Conservation (phyloP, 2,329 filamentous ascomycete genomes). For the Apiospora arundinis region DNA sequence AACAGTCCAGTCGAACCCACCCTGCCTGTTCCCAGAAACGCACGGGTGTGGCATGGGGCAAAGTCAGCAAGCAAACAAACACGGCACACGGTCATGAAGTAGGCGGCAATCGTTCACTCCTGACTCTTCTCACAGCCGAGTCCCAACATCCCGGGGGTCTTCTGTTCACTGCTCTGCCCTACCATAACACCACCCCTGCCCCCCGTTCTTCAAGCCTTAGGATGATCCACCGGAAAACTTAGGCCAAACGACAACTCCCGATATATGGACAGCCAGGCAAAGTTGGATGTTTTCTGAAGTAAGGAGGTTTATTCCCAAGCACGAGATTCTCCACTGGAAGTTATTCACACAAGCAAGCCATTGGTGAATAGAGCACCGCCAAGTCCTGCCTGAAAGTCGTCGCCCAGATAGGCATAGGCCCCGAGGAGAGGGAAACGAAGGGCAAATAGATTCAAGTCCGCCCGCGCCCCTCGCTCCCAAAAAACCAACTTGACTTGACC, state of each 20-base stretch:
- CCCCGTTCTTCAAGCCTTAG: background rate
- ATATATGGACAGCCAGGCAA: background rate
- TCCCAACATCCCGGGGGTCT: background rate
- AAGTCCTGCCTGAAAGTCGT: background rate
- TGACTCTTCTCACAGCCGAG: background rate
- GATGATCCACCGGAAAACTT: background rate
- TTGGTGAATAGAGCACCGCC: constrained; percentile 1
- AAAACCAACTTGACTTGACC: constrained; percentile 15
- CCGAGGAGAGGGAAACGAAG: background rate
- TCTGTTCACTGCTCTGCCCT: background rate
- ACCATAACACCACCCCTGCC: background rate
- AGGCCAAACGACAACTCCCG: background rate
- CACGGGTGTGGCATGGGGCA: background rate
- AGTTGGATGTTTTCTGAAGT: background rate
- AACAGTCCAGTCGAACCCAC: background rate
- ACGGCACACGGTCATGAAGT: background rate
- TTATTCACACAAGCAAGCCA: background rate
- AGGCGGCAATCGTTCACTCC: background rate
- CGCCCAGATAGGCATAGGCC: background rate
- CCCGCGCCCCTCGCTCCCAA: background rate
- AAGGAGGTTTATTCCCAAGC: background rate
- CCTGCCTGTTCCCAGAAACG: background rate
- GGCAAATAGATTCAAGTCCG: background rate
- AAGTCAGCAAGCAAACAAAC: background rate
- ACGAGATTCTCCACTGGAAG: background rate